Evolutionary conservation across 768 basidiomycete genomes (phyloP), one percentile per base, ranked within the genome.

Genomic region (Cystobasidium onofrii): DNA sequence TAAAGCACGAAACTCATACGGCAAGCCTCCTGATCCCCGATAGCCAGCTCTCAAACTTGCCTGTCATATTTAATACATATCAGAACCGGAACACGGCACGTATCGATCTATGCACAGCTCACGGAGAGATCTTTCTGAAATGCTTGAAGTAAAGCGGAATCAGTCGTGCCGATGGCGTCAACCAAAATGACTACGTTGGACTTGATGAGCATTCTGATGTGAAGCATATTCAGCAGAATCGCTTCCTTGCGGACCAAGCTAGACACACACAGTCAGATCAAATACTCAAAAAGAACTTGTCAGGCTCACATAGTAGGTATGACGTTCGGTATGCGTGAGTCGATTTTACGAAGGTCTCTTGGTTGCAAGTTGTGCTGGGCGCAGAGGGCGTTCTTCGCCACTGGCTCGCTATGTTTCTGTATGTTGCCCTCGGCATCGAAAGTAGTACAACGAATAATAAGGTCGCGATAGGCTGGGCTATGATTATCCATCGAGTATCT

Each of bases 311-410:
- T 57, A 33, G 41, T 46, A 31, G 54, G 55, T 29, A 44, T 62
- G 18, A 41, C 54, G 34, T 94, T 96, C 41, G 94, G 92, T 76
- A 93, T 86, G 77, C 92, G 85, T 2, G 91, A 93, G 83, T 98
- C 95, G 77, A 98, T 90, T 84, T 97, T 96, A 69, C 95, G 89
- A 27, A 98, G 84, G 84, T 98, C 95, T 85, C 95, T 89, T 77
- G 92, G 89, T 90, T 93, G 69, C 9, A 71, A 20, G 12, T 39
- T 39, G 27, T 71, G 33, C 20, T 71, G 50, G 15, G 55, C 36
- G 25, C 69, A 71, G 1, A 71, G 55, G 1, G 69, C 29, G 27
- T 36, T 71, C 36, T 71, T 71, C 39, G 55, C 69, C 31, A 71
- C 69, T 36, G 55, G 18, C 55, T 71, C 54, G 41, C 44, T 71